phyloP scores from a whole-genome alignment of 2,329 filamentous ascomycete genomes.

The Epichloe aotearoae region DNA sequence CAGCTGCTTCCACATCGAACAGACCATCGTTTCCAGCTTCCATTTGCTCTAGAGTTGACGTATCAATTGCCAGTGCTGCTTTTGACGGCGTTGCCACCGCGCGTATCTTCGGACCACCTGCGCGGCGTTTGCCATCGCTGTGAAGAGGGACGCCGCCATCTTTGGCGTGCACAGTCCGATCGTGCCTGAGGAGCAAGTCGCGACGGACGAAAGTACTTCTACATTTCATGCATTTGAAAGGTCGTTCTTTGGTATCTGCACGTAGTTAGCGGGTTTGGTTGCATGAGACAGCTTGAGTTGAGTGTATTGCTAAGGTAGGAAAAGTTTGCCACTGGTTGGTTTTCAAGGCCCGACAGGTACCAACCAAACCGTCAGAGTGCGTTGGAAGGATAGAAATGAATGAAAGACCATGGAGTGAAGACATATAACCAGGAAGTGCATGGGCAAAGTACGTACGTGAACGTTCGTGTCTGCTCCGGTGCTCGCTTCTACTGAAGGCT shows the following conservation, averaged over 20 bases:
- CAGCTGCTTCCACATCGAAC: slow-evolving; percentile 92
- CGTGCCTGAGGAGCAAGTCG: slow-evolving; percentile 90
- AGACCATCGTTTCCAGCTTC: slow-evolving; percentile 81
- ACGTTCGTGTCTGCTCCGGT: slow-evolving; percentile 90
- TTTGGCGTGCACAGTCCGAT: slow-evolving; percentile 96
- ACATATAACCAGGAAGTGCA: not conserved
- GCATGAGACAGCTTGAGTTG: slow-evolving; percentile 4
- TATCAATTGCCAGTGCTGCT: slow-evolving; percentile 65
- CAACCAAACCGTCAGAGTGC: not conserved
- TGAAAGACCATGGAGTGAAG: not conserved
- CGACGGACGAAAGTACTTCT: slow-evolving; percentile 96
- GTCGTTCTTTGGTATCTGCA: slow-evolving; percentile 92
- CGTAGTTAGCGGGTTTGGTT: slow-evolving; percentile 1
- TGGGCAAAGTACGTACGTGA: slow-evolving; percentile 62
- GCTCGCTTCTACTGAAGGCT: slow-evolving; percentile 94
- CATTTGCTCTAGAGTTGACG: slow-evolving; percentile 80
- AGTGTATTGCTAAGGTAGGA: slow-evolving; percentile 5
- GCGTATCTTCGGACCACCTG: slow-evolving; percentile 54
- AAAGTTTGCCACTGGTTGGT: not conserved
- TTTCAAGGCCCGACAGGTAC: not conserved
- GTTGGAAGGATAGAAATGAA: not conserved
- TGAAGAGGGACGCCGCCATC: slow-evolving; percentile 89
- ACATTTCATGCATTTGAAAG: slow-evolving; percentile 98
- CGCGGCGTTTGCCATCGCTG: slow-evolving; percentile 82
- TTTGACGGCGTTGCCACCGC: slow-evolving; percentile 56